Percentiles rank a stretch among this genome's conserved stretches.
These are phyloP conservation scores for Alternaria metachromatica DNA, from an alignment of 2,329 filamentous ascomycete species.

Conservation along the genomic window DNA sequence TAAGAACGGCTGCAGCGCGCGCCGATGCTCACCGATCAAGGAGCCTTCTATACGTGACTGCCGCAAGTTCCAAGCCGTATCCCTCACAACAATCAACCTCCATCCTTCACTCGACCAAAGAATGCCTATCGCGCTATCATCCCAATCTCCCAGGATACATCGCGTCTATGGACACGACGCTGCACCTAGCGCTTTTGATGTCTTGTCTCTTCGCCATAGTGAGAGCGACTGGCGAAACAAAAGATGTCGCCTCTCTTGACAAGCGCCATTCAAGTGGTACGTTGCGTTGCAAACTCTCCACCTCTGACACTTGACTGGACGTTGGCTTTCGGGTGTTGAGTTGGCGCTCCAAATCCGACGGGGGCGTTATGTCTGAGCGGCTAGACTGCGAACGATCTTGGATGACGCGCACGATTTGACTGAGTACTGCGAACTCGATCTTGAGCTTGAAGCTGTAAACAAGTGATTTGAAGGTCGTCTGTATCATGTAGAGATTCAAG, in stretches of 20 bases:
- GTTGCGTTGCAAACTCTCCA: constrained; percentile 10
- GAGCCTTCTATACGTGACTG: neutral
- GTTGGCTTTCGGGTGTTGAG: neutral
- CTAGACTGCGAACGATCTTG: neutral
- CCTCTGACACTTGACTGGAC: neutral
- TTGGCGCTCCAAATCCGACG: neutral
- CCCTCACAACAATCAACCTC: neutral
- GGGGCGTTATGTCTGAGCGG: neutral
- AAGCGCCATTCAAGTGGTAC: constrained; percentile 13
- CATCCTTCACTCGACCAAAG: neutral
- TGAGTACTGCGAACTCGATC: constrained; percentile 60
- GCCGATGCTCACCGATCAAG: neutral
- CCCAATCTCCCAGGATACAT: constrained; percentile 3
- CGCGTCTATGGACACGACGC: neutral
- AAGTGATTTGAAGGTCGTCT: constrained; percentile 43
- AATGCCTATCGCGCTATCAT: neutral
- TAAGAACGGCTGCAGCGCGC: neutral
- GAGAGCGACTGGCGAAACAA: neutral
- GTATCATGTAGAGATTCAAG: constrained; percentile 23
- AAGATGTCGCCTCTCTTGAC: neutral
- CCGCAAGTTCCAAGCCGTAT: neutral
- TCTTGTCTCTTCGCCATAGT: neutral
- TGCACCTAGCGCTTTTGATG: neutral
- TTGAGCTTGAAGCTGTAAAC: constrained; percentile 56
- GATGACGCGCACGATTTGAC: constrained; percentile 25